A percentile compares a stretch with the other conserved stretches of the same genome.
Conservation (phyloP, 192 early-diverging fungal species). For the Gamsiella multidivaricata region DNA sequence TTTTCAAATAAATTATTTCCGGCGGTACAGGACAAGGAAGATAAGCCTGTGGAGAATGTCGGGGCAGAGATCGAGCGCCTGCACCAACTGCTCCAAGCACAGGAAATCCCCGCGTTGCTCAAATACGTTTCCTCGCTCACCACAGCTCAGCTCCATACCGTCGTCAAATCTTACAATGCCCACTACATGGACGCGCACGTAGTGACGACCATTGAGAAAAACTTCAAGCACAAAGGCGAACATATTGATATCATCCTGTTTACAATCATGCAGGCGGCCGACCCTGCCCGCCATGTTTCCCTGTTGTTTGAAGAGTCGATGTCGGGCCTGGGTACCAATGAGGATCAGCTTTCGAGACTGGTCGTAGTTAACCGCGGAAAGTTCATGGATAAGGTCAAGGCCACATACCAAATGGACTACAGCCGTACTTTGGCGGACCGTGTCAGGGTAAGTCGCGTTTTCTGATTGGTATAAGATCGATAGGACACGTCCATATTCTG, state of each 20-base stretch:
- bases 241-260: slow-evolving; percentile 32
- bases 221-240: slow-evolving; percentile 27
- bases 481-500: too few relatives aligned
- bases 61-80: slow-evolving; percentile 16
- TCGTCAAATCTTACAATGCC: slow-evolving; percentile 24
- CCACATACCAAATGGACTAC: slow-evolving; percentile 37
- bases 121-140: slow-evolving; percentile 18
- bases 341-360: slow-evolving; percentile 49
- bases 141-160: slow-evolving; percentile 11
- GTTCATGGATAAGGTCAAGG: slow-evolving; percentile 46
- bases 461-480: too few relatives aligned
- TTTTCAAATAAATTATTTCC: too few relatives aligned
- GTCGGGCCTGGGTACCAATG: slow-evolving; percentile 43
- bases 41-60: slow-evolving; percentile 26
- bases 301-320: slow-evolving; percentile 43
- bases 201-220: slow-evolving; percentile 32
- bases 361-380: slow-evolving; percentile 45
- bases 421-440: slow-evolving; percentile 47
- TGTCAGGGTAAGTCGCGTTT: slow-evolving; percentile 22
- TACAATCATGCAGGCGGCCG: slow-evolving; percentile 40
- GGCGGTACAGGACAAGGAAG: slow-evolving; percentile 44
- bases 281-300: slow-evolving; percentile 39
- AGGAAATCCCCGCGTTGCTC: slow-evolving; percentile 17
- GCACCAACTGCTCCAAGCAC: slow-evolving; percentile 9
- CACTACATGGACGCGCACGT: slow-evolving; percentile 23